Percentiles rank a stretch among this genome's conserved stretches.
Evolutionary conservation across 306 rosid species (phyloP).

Genomic region (Dicorynia guianensis): DNA sequence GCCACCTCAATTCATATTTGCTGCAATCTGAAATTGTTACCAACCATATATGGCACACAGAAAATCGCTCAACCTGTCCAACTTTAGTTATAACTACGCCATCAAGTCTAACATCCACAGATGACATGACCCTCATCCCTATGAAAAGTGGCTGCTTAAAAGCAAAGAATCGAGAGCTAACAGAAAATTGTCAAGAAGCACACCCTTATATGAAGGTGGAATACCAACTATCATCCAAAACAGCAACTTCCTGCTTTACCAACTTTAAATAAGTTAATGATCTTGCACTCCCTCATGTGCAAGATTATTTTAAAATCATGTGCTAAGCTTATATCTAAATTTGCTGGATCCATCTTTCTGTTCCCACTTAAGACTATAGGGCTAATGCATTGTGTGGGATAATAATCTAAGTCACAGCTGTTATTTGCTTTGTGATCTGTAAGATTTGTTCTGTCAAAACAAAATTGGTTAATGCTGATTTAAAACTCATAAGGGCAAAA

Average conservation of each 20-base stretch:
- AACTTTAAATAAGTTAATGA: too few species aligned
- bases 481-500: neutral
- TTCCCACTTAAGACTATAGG: neutral
- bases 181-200: neutral
- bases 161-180: conserved; percentile 3
- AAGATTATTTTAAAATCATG: neutral
- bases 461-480: neutral
- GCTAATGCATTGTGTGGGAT: neutral
- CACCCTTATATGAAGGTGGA: neutral
- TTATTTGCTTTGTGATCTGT: neutral
- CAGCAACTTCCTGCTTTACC: too few species aligned
- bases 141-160: neutral
- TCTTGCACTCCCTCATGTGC: neutral
- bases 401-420: neutral
- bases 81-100: neutral
- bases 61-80: neutral
- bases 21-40: neutral
- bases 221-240: too few species aligned
- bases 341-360: neutral
- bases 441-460: neutral
- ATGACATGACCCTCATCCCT: neutral
- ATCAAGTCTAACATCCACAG: neutral
- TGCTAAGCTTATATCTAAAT: neutral
- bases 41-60: neutral
- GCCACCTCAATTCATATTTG: neutral